These are phyloP conservation scores for Hypholoma fasciculare DNA, from an alignment of 768 basidiomycete genomes.

Conservation along the genomic window DNA sequence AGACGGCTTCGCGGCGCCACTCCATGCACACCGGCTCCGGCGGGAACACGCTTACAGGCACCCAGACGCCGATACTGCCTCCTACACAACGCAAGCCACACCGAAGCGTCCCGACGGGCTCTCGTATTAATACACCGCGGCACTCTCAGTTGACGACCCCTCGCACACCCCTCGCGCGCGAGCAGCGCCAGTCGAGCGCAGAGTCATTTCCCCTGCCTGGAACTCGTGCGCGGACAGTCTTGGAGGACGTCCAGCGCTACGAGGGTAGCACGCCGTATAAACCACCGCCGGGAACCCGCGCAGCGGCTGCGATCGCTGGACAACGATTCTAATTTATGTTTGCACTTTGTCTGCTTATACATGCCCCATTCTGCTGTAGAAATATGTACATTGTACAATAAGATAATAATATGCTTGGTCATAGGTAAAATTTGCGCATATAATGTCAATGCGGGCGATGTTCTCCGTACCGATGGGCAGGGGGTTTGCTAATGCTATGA, in stretches of 20 bases:
- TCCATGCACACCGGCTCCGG: no score
- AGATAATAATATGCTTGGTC: no score
- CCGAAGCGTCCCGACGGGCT: not conserved
- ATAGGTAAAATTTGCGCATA: no score
- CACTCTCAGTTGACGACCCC: not conserved
- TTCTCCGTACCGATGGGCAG: no score
- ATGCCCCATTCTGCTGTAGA: no score
- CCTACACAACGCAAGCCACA: not conserved
- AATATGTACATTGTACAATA: no score
- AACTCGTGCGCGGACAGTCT: conserved; percentile 37
- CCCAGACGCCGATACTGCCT: not conserved
- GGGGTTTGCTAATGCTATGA: no score
- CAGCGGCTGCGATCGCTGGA: conserved; percentile 19
- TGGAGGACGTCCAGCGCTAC: conserved; percentile 27
- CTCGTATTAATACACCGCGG: not conserved
- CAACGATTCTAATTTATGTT: not conserved
- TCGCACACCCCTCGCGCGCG: not conserved
- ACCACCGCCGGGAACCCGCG: conserved; percentile 36
- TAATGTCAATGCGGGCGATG: no score
- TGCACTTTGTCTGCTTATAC: no score
- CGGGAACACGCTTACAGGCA: not conserved
- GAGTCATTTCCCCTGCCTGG: conserved; percentile 32
- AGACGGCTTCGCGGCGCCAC: not conserved
- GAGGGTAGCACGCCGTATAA: conserved; percentile 35
- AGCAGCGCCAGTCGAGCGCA: not conserved